phyloP scores from a whole-genome alignment of 2,329 filamentous ascomycete species.

The Verticillium alfalfae region DNA sequence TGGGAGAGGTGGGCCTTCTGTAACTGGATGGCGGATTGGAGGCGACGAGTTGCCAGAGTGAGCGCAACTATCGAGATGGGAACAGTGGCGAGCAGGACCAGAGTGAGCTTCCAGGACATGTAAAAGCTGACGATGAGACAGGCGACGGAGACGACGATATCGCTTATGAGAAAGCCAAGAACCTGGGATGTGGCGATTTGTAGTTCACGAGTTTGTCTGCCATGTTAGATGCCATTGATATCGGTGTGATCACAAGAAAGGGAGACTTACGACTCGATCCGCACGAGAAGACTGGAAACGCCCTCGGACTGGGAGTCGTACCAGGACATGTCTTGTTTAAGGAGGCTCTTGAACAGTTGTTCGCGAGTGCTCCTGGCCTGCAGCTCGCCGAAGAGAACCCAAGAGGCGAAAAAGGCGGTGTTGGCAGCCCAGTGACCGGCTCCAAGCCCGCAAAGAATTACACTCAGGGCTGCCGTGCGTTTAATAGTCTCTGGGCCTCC shows the following conservation, averaged over 20 bases:
- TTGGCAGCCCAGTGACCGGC: constrained; percentile 62
- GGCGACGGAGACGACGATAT: constrained; percentile 57
- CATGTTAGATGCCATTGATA: constrained; percentile 5
- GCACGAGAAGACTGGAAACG: constrained; percentile 62
- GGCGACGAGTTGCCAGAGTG: constrained; percentile 49
- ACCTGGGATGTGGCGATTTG: constrained; percentile 77
- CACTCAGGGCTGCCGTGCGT: constrained; percentile 53
- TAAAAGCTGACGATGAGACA: constrained; percentile 69
- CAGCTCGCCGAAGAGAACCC: constrained; percentile 75
- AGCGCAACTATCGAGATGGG: constrained; percentile 62
- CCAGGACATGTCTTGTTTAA: constrained; percentile 75
- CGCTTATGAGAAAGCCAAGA: constrained; percentile 63
- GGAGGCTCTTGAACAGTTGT: constrained; percentile 60
- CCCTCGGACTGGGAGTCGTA: constrained; percentile 72
- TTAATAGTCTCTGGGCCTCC: constrained; percentile 44
- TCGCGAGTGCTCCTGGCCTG: constrained; percentile 65
- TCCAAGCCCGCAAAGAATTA: constrained; percentile 60
- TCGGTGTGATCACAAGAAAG: neutral
- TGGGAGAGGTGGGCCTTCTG: constrained; percentile 64
- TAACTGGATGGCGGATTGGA: constrained; percentile 60
- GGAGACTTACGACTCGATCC: constrained; percentile 63
- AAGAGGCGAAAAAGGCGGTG: constrained; percentile 60
- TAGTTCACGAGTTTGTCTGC: constrained; percentile 74
- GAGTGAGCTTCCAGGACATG: constrained; percentile 77
- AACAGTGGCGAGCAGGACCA: constrained; percentile 69